Percentiles rank a stretch among this genome's conserved stretches.
Evolutionary conservation across 1,284 basidiomycete species (phyloP).

Genomic region (Phaffia rhodozyma): DNA sequence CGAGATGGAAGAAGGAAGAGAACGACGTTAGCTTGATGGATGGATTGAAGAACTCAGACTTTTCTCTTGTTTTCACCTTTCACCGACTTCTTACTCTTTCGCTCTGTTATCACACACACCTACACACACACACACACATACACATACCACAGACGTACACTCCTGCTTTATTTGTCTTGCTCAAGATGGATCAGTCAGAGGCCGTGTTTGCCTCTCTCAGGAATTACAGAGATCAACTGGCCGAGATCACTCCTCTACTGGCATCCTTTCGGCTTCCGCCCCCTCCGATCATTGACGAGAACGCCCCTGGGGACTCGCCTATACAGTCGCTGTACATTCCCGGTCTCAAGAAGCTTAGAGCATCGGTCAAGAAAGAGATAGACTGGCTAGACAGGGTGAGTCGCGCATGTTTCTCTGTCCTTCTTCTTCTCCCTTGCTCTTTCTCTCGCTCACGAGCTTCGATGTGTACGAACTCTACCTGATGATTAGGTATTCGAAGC

Average conservation of each 20-base stretch:
- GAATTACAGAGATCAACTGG: not conserved
- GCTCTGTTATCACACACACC: not conserved
- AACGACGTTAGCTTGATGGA: not conserved
- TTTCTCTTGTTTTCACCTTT: not conserved
- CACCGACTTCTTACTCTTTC: not conserved
- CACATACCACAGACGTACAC: not conserved
- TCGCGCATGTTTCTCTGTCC: not conserved
- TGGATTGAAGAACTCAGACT: not conserved
- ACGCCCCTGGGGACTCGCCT: not conserved
- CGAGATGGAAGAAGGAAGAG: not conserved
- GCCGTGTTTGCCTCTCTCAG: conserved; percentile 19
- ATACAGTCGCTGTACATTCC: not conserved
- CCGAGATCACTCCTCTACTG: not conserved
- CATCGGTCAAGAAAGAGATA: conserved; percentile 5
- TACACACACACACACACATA: not conserved
- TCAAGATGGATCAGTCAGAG: too few relatives aligned
- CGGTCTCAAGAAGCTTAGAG: conserved; percentile 4
- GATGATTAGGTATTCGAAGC: not conserved
- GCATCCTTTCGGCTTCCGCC: not conserved
- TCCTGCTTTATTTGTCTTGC: too few relatives aligned
- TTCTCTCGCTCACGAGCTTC: not conserved
- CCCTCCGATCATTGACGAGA: conserved; percentile 11
- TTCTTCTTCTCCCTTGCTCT: not conserved
- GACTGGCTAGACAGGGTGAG: conserved; percentile 5
- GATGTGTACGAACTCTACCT: not conserved